A percentile compares a stretch with the other conserved stretches of the same genome.
Conservation (phyloP, 1,284 basidiomycete species). For the Fomitiporia mediterranea region DNA sequence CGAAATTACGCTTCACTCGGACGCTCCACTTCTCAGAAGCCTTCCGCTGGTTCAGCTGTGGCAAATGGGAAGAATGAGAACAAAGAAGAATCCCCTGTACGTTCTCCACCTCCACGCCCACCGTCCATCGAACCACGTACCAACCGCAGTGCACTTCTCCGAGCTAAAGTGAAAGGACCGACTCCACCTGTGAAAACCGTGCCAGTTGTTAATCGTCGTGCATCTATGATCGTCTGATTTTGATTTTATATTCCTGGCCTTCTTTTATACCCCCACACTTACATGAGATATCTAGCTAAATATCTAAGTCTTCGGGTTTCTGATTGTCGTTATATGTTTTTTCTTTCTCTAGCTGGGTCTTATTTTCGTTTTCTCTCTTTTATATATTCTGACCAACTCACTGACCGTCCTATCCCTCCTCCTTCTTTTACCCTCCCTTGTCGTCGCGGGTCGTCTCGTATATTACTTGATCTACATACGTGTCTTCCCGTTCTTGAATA, state of each 20-base stretch:
- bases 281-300: neutral
- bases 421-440: too few relatives aligned
- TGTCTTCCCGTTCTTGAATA: neutral
- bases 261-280: too few relatives aligned
- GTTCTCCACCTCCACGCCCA: constrained; percentile 41
- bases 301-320: too few relatives aligned
- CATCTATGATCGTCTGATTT: constrained; percentile 8
- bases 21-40: constrained; percentile 13
- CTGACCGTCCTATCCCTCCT: too few relatives aligned
- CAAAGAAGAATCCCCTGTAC: constrained; percentile 25
- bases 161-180: constrained; percentile 33
- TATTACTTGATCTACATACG: neutral
- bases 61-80: constrained; percentile 20
- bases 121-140: constrained; percentile 62
- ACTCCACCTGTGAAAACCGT: constrained; percentile 10
- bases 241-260: too few relatives aligned
- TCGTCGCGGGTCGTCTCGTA: constrained; percentile 5
- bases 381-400: neutral
- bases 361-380: neutral
- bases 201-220: constrained; percentile 7
- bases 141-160: constrained; percentile 70
- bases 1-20: constrained; percentile 15
- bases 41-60: neutral
- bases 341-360: neutral
- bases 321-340: too few relatives aligned